These are phyloP conservation scores for Paraglomus brasilianum DNA, from an alignment of 192 early-diverging fungal species.

Conservation along the genomic window DNA sequence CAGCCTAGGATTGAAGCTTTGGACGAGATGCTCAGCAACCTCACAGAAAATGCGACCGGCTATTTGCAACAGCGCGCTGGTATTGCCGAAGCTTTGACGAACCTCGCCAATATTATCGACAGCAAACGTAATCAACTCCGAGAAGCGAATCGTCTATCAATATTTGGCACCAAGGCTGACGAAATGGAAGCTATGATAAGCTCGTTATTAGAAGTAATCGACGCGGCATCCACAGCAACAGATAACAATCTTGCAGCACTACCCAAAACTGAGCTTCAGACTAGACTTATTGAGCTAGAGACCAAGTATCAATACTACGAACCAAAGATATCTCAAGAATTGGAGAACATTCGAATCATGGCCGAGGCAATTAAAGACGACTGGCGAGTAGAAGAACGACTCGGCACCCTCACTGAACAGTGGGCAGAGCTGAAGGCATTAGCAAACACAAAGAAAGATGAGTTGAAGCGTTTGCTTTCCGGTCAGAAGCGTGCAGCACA, in stretches of 20 bases:
- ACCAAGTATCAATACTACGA: slow-evolving; percentile 44
- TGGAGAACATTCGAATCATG: slow-evolving; percentile 34
- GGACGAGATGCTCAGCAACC: slow-evolving; percentile 34
- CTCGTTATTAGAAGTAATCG: slow-evolving; percentile 40
- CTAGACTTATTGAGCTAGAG: slow-evolving; percentile 44
- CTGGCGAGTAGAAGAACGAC: slow-evolving; percentile 44
- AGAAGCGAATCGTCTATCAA: slow-evolving; percentile 40
- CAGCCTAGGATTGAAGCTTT: slow-evolving; percentile 33
- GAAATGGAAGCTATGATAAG: slow-evolving; percentile 43
- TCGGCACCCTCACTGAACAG: slow-evolving; percentile 42
- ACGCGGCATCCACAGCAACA: slow-evolving; percentile 31
- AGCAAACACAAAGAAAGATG: slow-evolving; percentile 45
- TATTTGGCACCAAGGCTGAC: slow-evolving; percentile 40
- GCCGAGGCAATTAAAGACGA: slow-evolving; percentile 38
- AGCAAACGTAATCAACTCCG: slow-evolving; percentile 38
- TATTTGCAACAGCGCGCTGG: slow-evolving; percentile 39
- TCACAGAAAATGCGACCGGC: slow-evolving; percentile 26
- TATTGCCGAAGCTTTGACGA: slow-evolving; percentile 37
- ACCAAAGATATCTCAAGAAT: slow-evolving; percentile 41
- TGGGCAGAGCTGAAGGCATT: slow-evolving; percentile 48
- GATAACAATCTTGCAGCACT: slow-evolving; percentile 19
- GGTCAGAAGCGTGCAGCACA: background rate
- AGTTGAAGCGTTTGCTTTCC: slow-evolving; percentile 33
- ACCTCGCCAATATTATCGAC: slow-evolving; percentile 39
- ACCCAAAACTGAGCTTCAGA: slow-evolving; percentile 38